Evolutionary conservation across 345 rosid species (phyloP), one percentile per base, ranked within the genome.

Genomic region (Pelargonium nanum): DNA sequence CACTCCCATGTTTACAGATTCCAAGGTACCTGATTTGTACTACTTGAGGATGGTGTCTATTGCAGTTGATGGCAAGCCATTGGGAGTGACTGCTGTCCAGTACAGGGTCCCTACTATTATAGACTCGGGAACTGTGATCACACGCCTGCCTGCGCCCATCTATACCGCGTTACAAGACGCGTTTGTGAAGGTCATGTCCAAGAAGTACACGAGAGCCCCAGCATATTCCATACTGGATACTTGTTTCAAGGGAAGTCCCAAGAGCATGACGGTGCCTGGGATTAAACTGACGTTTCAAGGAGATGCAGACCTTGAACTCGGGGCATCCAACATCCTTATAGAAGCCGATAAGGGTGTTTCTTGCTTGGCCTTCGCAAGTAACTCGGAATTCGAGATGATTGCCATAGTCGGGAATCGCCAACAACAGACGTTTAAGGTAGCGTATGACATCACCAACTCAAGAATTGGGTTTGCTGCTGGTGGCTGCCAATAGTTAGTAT

Each of bases 121-220:
- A 30, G 86, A 81, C 68, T 81, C 86, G 0, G 83, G 86, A 26
- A 81, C 83, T 0, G 81, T 81, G 2, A 72, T 81, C 56, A 75
- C 86, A 0, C 75, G 86, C 40, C 59, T 81, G 57, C 86, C 86
- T 4, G 21, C 0, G 21, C 44, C 86, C 4, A 45, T 76, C 10
- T 81, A 78, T 24, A 22, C 63, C 0, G 63, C 72, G 2, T 67
- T 81, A 19, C 56, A 30, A 17, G 51, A 55, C 48, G 83, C 75
- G 10, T 76, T 81, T 25, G 60, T 55, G 13, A 65, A 50, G 30
- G 25, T 71, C 59, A 74, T 81, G 79, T 74, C 76, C 2, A 51
- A 22, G 50, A 75, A 66, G 50, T 70, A 61, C 23, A 61, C 65
- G 0, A 25, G 54, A 32, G 83, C 76, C 15, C 81, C 79, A 0